Evolutionary conservation across 2,329 filamentous ascomycete genomes (phyloP).

Genomic region (Chaetoscypha palmicola): DNA sequence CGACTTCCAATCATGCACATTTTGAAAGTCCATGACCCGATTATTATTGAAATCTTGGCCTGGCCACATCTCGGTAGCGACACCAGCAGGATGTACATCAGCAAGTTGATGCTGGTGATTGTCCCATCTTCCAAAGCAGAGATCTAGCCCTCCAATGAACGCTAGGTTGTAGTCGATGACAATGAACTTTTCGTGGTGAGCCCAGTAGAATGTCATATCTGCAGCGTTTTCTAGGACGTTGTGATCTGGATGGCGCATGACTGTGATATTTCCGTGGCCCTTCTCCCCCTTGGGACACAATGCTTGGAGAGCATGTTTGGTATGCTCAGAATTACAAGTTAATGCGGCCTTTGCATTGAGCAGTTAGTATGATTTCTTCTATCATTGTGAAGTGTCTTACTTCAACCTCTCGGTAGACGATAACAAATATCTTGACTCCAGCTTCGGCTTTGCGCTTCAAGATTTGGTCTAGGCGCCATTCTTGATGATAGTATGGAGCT

Average conservation of each 20-base stretch:
- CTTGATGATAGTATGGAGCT: slow-evolving; percentile 72
- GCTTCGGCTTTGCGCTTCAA: slow-evolving; percentile 84
- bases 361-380: background rate
- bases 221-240: slow-evolving; percentile 89
- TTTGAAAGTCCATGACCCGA: slow-evolving; percentile 89
- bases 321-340: slow-evolving; percentile 89
- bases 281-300: slow-evolving; percentile 76
- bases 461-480: slow-evolving; percentile 80
- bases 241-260: slow-evolving; percentile 91
- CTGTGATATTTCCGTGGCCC: slow-evolving; percentile 79
- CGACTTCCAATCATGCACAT: slow-evolving; percentile 83
- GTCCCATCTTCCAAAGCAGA: slow-evolving; percentile 96
- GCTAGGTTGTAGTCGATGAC: slow-evolving; percentile 87
- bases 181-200: slow-evolving; percentile 96
- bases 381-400: slow-evolving; percentile 10
- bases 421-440: slow-evolving; percentile 89
- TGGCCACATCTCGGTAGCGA: slow-evolving; percentile 80
- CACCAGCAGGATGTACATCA: slow-evolving; percentile 79
- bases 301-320: slow-evolving; percentile 74
- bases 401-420: slow-evolving; percentile 74
- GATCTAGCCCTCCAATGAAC: slow-evolving; percentile 88
- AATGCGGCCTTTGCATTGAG: slow-evolving; percentile 53
- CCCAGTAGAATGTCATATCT: slow-evolving; percentile 97
- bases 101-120: slow-evolving; percentile 75
- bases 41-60: slow-evolving; percentile 99